phyloP scores from a whole-genome alignment of 192 early-diverging fungal genomes.

The Linderina pennispora region DNA sequence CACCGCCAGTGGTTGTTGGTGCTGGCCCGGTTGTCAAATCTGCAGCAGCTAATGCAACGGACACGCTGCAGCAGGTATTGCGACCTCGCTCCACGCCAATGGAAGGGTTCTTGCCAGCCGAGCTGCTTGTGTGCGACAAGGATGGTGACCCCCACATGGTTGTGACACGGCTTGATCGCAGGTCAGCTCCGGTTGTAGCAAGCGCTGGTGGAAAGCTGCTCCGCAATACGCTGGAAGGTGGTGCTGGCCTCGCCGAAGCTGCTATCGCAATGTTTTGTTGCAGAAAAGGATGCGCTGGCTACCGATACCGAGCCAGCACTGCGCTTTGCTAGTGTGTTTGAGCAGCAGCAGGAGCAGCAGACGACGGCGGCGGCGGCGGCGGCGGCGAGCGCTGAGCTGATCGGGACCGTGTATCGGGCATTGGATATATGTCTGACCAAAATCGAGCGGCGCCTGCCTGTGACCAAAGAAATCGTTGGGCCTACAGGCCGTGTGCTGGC shows the following conservation, averaged over 20 bases:
- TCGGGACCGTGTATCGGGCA: too few relatives aligned
- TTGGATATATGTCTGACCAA: too few relatives aligned
- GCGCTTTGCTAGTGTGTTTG: slow-evolving; percentile 1
- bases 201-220: slow-evolving; percentile 16
- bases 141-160: slow-evolving; percentile 12
- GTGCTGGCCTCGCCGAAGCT: slow-evolving; percentile 12
- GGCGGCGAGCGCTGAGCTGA: too few relatives aligned
- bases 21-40: background rate
- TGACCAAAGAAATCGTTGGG: too few relatives aligned
- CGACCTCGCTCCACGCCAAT: too few relatives aligned
- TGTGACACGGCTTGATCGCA: slow-evolving; percentile 19
- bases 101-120: background rate
- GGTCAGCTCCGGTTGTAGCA: slow-evolving; percentile 14
- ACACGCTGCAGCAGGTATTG: background rate
- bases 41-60: background rate
- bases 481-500: too few relatives aligned
- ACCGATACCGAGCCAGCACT: background rate
- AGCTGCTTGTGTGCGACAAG: background rate
- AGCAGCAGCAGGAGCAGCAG: background rate
- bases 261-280: slow-evolving; percentile 21
- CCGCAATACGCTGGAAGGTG: slow-evolving; percentile 18
- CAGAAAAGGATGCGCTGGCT: background rate
- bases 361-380: slow-evolving; percentile 4
- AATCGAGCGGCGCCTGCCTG: too few relatives aligned
- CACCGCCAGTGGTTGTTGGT: background rate